Conservation (phyloP, 2,329 filamentous ascomycete species). For the Endothia cerciana region DNA sequence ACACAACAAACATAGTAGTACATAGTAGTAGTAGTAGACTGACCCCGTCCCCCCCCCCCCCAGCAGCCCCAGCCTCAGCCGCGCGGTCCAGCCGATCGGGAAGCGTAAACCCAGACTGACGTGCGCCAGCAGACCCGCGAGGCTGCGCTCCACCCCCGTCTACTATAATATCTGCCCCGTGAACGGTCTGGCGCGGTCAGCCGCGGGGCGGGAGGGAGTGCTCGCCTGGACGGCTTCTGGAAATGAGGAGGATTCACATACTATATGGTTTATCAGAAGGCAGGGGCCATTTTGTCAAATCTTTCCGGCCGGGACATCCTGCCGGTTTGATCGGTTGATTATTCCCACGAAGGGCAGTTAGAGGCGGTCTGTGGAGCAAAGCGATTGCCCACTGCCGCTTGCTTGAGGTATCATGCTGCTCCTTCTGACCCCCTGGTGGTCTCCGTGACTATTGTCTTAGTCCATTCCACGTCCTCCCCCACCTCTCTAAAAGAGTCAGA, state of each 20-base stretch:
- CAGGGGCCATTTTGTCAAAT: not conserved
- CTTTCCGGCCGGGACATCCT: not conserved
- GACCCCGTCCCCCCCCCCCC: too few species aligned
- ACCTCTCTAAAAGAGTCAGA: too few species aligned
- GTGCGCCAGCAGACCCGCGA: not conserved
- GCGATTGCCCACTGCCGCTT: too few species aligned
- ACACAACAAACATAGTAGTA: not conserved
- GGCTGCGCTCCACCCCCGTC: slow-evolving; percentile 4
- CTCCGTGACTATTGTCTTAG: too few species aligned
- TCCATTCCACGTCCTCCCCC: too few species aligned
- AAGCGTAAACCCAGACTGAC: not conserved
- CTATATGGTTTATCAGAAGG: not conserved
- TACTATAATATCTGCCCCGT: too few species aligned
- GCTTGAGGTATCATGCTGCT: too few species aligned
- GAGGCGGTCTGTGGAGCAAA: not conserved
- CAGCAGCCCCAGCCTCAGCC: not conserved
- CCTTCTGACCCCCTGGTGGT: too few species aligned
- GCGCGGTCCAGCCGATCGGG: slow-evolving; percentile 4
- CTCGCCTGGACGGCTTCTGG: slow-evolving; percentile 3
- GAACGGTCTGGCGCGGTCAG: slow-evolving; percentile 1
- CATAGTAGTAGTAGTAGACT: not conserved
- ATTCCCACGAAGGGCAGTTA: not conserved
- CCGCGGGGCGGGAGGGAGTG: not conserved
- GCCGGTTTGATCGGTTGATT: not conserved
- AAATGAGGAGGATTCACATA: not conserved